These are phyloP conservation scores for Colletotrichum spinosum DNA, from an alignment of 2,329 filamentous ascomycete species.

Conservation along the genomic window DNA sequence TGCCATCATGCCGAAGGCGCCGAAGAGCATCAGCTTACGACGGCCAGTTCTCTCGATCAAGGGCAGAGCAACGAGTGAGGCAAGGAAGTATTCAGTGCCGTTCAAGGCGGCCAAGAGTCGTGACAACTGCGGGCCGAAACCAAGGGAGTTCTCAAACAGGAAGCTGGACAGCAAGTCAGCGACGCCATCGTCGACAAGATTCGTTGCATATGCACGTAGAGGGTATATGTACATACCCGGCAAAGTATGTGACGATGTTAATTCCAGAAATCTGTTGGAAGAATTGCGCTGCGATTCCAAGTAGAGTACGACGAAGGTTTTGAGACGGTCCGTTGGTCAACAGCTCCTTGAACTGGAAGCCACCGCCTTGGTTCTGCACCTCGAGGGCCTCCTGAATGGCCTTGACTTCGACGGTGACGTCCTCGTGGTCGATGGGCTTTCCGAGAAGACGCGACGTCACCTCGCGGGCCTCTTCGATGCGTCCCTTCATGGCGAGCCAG, in stretches of 20 bases:
- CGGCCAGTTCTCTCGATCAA: constrained; percentile 66
- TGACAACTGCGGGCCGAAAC: constrained; percentile 58
- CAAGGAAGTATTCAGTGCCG: constrained; percentile 56
- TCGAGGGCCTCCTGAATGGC: constrained; percentile 43
- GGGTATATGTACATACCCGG: constrained; percentile 18
- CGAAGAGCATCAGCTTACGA: constrained; percentile 72
- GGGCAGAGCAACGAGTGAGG: constrained; percentile 51
- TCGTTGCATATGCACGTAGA: too few species aligned
- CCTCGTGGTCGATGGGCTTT: constrained; percentile 41
- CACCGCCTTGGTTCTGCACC: constrained; percentile 41
- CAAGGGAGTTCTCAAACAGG: constrained; percentile 55
- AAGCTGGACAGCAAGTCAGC: constrained; percentile 46
- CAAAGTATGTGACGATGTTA: constrained; percentile 12
- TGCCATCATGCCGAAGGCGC: constrained; percentile 69
- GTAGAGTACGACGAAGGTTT: constrained; percentile 72
- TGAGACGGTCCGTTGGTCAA: constrained; percentile 73
- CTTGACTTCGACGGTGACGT: constrained; percentile 39
- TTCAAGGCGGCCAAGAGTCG: constrained; percentile 67
- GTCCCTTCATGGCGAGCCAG: constrained; percentile 51
- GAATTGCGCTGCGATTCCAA: constrained; percentile 43
- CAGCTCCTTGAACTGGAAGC: constrained; percentile 37
- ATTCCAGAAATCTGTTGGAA: constrained; percentile 40
- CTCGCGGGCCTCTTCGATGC: constrained; percentile 41
- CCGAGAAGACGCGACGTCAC: constrained; percentile 43
- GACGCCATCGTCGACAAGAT: too few species aligned